phyloP scores from a whole-genome alignment of 1,139 yeast genomes.

The Hansenula lynferdii region DNA sequence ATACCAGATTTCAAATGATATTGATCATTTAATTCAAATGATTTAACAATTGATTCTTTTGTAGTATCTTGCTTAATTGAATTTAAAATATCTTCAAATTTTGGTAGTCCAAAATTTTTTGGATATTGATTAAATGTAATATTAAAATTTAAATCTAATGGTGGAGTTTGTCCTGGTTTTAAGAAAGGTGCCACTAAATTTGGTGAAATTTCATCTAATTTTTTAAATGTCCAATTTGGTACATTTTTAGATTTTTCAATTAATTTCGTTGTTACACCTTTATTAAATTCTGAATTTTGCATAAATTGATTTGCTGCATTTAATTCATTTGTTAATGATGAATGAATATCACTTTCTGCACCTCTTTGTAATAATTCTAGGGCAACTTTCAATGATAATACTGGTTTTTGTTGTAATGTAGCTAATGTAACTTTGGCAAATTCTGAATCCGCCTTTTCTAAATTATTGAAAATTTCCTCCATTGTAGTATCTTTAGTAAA shows the following conservation, averaged over 20 bases:
- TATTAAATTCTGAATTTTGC: conserved; percentile 51
- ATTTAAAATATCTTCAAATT: conserved; percentile 22
- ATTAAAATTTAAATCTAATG: conserved; percentile 39
- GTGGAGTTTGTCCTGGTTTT: conserved; percentile 19
- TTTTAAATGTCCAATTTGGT: conserved; percentile 28
- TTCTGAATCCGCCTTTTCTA: conserved; percentile 33
- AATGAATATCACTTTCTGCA: conserved; percentile 49
- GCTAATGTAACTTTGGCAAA: conserved; percentile 63
- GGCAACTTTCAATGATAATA: conserved; percentile 74
- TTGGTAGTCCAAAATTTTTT: conserved; percentile 75
- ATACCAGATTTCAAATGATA: neutral
- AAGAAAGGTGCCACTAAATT: conserved; percentile 21
- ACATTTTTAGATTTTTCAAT: conserved; percentile 60
- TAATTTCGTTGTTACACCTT: conserved; percentile 73
- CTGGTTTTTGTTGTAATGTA: conserved; percentile 54
- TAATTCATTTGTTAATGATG: conserved; percentile 71
- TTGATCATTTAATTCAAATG: neutral
- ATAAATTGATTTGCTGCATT: conserved; percentile 74
- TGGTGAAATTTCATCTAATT: conserved; percentile 32
- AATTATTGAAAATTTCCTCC: conserved; percentile 55
- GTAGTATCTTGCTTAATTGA: conserved; percentile 10
- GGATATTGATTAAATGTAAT: conserved; percentile 64
- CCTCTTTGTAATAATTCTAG: conserved; percentile 67
- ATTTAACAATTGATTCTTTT: neutral
- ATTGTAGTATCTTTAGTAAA: conserved; percentile 48